Conservation (phyloP, 352 stramenopile species). For the Phytophthora boehmeriae region DNA sequence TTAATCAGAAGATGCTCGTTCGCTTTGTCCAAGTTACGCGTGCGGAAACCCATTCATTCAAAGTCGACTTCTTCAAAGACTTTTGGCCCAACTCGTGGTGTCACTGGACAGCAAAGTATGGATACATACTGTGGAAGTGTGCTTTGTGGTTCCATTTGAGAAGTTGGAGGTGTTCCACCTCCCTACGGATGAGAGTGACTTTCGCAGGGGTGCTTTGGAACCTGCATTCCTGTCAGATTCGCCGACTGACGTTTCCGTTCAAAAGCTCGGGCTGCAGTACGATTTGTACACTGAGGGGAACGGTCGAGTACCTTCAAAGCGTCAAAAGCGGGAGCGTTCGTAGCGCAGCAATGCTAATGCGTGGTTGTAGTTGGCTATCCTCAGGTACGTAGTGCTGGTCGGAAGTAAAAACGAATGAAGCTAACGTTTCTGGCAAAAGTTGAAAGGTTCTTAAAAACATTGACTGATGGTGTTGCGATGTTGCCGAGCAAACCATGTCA, state of each 20-base stretch:
- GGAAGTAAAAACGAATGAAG: too few relatives aligned
- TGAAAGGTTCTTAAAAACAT: too few relatives aligned
- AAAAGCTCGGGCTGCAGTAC: background rate
- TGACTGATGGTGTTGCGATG: too few relatives aligned
- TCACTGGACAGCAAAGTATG: background rate
- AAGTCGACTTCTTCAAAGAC: background rate
- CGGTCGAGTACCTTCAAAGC: too few relatives aligned
- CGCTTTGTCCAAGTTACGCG: background rate
- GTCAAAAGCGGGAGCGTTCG: too few relatives aligned
- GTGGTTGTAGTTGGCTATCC: too few relatives aligned
- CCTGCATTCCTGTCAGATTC: background rate
- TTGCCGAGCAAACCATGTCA: too few relatives aligned
- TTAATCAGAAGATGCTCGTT: background rate
- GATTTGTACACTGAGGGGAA: background rate
- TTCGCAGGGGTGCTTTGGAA: background rate
- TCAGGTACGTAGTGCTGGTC: too few relatives aligned
- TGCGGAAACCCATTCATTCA: background rate
- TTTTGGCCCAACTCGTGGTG: background rate
- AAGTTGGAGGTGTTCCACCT: background rate
- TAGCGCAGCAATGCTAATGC: too few relatives aligned
- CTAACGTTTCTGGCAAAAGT: too few relatives aligned
- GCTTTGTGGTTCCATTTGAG: too few relatives aligned
- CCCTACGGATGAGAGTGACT: background rate
- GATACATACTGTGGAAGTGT: background rate
- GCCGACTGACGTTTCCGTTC: background rate